Evolutionary conservation across 345 rosid genomes (phyloP).

Genomic region (Orychophragmus violaceus): DNA sequence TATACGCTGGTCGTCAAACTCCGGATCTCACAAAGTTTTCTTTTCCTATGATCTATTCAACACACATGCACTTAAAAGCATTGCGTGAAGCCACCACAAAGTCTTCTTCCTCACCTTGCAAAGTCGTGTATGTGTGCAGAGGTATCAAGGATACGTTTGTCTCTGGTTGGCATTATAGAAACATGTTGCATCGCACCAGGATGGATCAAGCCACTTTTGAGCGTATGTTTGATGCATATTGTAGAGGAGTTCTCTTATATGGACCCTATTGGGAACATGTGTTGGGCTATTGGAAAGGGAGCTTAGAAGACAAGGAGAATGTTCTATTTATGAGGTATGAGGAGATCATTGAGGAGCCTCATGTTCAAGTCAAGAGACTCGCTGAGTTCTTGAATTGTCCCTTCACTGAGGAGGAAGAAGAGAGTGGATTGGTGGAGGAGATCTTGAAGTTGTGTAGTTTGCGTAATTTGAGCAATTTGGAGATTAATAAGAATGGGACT

Average conservation of each 20-base stretch:
- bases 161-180: slow-evolving; percentile 21
- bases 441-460: slow-evolving; percentile 52
- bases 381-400: slow-evolving; percentile 44
- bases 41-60: slow-evolving; percentile 42
- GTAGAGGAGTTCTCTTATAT: slow-evolving; percentile 34
- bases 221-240: slow-evolving; percentile 26
- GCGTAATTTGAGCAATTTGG: slow-evolving; percentile 38
- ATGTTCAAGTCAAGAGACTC: slow-evolving; percentile 30
- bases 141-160: slow-evolving; percentile 40
- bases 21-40: slow-evolving; percentile 24
- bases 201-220: slow-evolving; percentile 12
- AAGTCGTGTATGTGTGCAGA: slow-evolving; percentile 50
- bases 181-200: slow-evolving; percentile 35
- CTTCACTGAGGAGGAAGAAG: slow-evolving; percentile 40
- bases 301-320: slow-evolving; percentile 35
- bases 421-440: slow-evolving; percentile 26
- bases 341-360: slow-evolving; percentile 37
- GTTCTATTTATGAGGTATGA: slow-evolving; percentile 50
- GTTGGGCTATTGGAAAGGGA: slow-evolving; percentile 44
- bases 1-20: slow-evolving; percentile 5
- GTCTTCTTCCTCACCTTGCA: slow-evolving; percentile 31
- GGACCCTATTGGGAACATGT: slow-evolving; percentile 70
- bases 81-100: slow-evolving; percentile 21
- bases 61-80: slow-evolving; percentile 27
- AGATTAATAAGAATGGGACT: slow-evolving; percentile 40